Conservation (phyloP, 164 flowering plant species). For the Magnolia officinalis region DNA sequence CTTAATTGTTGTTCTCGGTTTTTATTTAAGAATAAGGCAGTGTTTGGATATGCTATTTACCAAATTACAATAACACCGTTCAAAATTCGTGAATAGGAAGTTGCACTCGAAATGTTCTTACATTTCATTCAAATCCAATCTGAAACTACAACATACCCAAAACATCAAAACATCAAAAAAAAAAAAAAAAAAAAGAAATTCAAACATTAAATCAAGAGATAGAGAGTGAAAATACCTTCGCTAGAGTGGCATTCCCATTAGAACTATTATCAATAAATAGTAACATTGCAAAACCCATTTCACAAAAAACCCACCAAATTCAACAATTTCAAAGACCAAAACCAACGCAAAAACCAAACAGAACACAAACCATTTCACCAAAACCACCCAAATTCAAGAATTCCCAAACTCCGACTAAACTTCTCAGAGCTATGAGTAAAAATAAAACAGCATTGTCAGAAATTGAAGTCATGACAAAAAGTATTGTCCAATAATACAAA, state of each 20-base stretch:
- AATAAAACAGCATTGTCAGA: too few species aligned
- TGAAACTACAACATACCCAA: neutral
- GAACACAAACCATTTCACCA: neutral
- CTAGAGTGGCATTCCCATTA: constrained; percentile 61
- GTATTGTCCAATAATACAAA: too few species aligned
- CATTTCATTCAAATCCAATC: too few species aligned
- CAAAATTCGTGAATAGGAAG: too few species aligned
- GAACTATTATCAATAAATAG: constrained; percentile 58
- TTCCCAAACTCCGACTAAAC: constrained; percentile 7
- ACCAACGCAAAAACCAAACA: neutral
- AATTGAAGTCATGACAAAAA: too few species aligned
- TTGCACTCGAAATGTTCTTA: too few species aligned
- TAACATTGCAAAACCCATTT: constrained; percentile 54
- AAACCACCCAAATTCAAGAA: neutral
- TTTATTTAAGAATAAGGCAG: too few species aligned
- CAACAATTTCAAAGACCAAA: neutral
- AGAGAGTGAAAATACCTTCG: constrained; percentile 44
- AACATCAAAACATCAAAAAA: neutral
- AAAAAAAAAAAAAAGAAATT: neutral
- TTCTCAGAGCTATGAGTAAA: too few species aligned
- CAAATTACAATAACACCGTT: too few species aligned
- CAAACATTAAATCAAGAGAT: neutral
- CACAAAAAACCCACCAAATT: constrained; percentile 1
- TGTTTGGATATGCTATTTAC: too few species aligned
- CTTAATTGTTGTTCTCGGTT: too few species aligned